Conservation (phyloP, 2,329 filamentous ascomycete genomes). For the Diaporthe vexans region DNA sequence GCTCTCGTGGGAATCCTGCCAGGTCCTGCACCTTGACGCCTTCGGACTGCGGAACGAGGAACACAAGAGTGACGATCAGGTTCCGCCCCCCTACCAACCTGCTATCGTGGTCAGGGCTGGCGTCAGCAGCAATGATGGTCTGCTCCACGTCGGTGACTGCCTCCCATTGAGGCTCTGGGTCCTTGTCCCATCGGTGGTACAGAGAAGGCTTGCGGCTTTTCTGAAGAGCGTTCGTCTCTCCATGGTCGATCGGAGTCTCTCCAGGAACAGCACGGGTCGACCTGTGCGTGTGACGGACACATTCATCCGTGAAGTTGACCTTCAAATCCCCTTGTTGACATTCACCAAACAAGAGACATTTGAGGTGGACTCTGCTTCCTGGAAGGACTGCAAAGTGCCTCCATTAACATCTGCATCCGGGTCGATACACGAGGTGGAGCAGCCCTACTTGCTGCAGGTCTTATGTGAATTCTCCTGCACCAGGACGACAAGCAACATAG, state of each 20-base stretch:
- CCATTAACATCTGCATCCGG: too few species aligned
- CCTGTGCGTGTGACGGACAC: not conserved
- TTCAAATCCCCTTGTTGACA: not conserved
- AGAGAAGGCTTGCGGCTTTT: not conserved
- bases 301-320: not conserved
- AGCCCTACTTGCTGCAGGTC: not conserved
- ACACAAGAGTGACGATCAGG: not conserved
- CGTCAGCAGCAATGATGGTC: not conserved
- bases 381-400: not conserved
- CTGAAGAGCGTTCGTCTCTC: not conserved
- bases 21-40: not conserved
- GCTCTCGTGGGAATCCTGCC: not conserved
- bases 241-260: not conserved
- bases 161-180: not conserved
- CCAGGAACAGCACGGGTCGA: not conserved
- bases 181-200: not conserved
- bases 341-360: not conserved
- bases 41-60: not conserved
- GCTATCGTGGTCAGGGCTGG: slow-evolving; percentile 8
- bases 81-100: not conserved
- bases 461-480: slow-evolving; percentile 7
- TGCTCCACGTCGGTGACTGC: not conserved
- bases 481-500: not conserved
- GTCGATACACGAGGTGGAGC: not conserved
- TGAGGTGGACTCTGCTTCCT: not conserved